phyloP scores from a whole-genome alignment of 495 filamentous ascomycete species.

The Platismatia glauca region DNA sequence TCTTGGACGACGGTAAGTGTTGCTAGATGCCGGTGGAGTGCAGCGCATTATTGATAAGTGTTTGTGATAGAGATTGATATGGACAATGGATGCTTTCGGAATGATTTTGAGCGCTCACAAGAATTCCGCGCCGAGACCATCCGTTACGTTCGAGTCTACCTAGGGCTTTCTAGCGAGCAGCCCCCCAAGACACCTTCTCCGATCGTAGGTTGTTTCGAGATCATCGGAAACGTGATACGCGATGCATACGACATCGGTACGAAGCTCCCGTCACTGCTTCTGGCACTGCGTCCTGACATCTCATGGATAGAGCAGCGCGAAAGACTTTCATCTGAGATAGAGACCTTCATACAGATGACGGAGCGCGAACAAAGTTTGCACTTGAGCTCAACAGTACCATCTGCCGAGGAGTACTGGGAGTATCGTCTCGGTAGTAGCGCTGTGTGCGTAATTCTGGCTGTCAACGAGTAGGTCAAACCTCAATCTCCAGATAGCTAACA shows the following conservation, averaged over 20 bases:
- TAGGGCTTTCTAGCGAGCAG: background rate
- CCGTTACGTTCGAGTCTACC: background rate
- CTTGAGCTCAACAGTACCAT: background rate
- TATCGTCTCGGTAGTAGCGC: slow-evolving; percentile 11
- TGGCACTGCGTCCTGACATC: too few relatives aligned
- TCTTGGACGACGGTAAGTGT: slow-evolving; percentile 15
- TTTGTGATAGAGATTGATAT: slow-evolving; percentile 2
- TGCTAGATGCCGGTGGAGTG: too few relatives aligned
- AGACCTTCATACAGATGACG: background rate
- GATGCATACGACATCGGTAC: background rate
- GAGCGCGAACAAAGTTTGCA: background rate
- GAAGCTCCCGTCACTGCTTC: too few relatives aligned
- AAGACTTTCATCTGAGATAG: slow-evolving; percentile 3
- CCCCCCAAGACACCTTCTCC: too few relatives aligned
- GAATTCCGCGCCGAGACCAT: background rate
- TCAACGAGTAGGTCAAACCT: slow-evolving; percentile 13
- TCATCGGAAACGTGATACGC: background rate
- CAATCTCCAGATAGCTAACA: too few relatives aligned
- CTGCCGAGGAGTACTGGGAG: slow-evolving; percentile 9
- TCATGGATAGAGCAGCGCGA: slow-evolving; percentile 6
- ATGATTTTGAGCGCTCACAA: slow-evolving; percentile 2
- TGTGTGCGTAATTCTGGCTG: slow-evolving; percentile 1
- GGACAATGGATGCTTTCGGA: background rate
- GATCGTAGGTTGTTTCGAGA: background rate
- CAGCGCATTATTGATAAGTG: too few relatives aligned